Percentiles rank a stretch among this genome's conserved stretches.
Conservation (phyloP, 495 filamentous ascomycete genomes). For the Annulohypoxylon moriforme region DNA sequence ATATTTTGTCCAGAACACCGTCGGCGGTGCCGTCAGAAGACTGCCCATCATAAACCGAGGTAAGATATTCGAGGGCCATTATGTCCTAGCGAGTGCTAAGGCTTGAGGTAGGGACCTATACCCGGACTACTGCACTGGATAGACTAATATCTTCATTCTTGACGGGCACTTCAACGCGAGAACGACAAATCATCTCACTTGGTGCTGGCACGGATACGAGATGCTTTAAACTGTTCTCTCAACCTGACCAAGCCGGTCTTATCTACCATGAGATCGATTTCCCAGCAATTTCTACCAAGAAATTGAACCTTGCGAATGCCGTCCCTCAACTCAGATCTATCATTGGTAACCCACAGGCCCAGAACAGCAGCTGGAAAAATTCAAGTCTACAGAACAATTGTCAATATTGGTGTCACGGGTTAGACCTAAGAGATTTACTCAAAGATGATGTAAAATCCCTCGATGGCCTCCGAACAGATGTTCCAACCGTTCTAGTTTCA, state of each 20-base stretch:
- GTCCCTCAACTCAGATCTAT: constrained; percentile 46
- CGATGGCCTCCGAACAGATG: constrained; percentile 50
- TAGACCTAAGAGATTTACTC: constrained; percentile 79
- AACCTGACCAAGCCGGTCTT: constrained; percentile 54
- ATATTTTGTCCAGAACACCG: constrained; percentile 65
- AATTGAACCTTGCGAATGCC: constrained; percentile 57
- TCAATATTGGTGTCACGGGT: constrained; percentile 78
- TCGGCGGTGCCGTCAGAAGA: constrained; percentile 60
- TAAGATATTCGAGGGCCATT: constrained; percentile 52
- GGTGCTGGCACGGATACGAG: constrained; percentile 95
- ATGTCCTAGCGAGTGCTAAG: constrained; percentile 36
- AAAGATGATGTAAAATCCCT: constrained; percentile 39
- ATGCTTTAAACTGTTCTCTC: constrained; percentile 73
- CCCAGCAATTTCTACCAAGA: constrained; percentile 73
- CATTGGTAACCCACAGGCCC: constrained; percentile 40
- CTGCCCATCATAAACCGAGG: constrained; percentile 95
- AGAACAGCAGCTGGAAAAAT: constrained; percentile 46
- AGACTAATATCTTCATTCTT: constrained; percentile 80
- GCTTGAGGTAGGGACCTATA: constrained; percentile 80
- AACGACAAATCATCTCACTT: constrained; percentile 89
- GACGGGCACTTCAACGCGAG: constrained; percentile 46
- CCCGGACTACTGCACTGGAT: constrained; percentile 89
- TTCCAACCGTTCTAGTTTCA: constrained; percentile 87
- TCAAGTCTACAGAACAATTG: constrained; percentile 40
- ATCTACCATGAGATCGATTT: constrained; percentile 97